phyloP scores from a whole-genome alignment of 805 yeast genomes.

The Cyberlindnera nakhonratchasimensis region DNA sequence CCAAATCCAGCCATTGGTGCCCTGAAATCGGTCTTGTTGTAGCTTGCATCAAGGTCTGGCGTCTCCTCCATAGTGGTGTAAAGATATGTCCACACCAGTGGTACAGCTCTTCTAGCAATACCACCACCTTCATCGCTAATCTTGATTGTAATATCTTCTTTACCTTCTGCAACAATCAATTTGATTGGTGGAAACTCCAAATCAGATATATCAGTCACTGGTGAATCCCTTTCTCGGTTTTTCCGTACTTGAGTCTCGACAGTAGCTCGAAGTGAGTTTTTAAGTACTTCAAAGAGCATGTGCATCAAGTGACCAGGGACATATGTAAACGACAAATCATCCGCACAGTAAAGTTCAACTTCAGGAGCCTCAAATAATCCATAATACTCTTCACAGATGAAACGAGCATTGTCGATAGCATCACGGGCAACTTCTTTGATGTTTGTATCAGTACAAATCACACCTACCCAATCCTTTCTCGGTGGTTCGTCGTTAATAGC shows the following conservation, averaged over 20 bases:
- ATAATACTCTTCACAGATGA: constrained; percentile 88
- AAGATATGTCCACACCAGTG: constrained; percentile 86
- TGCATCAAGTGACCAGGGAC: constrained; percentile 92
- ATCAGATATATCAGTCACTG: constrained; percentile 45
- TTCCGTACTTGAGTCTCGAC: constrained; percentile 72
- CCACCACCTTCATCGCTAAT: constrained; percentile 95
- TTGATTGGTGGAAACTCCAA: constrained; percentile 79
- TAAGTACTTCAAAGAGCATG: constrained; percentile 84
- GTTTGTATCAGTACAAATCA: constrained; percentile 80
- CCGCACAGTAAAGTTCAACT: constrained; percentile 65
- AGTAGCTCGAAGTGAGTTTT: constrained; percentile 84
- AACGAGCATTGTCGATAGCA: constrained; percentile 86
- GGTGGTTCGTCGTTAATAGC: constrained; percentile 71
- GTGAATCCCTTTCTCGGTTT: constrained; percentile 35
- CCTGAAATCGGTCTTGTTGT: constrained; percentile 59
- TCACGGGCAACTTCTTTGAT: constrained; percentile 80
- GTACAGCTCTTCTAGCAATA: constrained; percentile 77
- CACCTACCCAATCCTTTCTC: constrained; percentile 75
- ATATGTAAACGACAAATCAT: constrained; percentile 76
- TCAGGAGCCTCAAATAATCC: constrained; percentile 84
- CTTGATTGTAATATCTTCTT: constrained; percentile 86
- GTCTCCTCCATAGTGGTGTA: constrained; percentile 81
- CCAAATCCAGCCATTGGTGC: constrained; percentile 97
- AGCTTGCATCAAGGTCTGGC: constrained; percentile 44
- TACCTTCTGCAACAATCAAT: constrained; percentile 83